These are phyloP conservation scores for Uronychia binucleata DNA, from an alignment of 73 alveolate genomes.

Conservation along the genomic window DNA sequence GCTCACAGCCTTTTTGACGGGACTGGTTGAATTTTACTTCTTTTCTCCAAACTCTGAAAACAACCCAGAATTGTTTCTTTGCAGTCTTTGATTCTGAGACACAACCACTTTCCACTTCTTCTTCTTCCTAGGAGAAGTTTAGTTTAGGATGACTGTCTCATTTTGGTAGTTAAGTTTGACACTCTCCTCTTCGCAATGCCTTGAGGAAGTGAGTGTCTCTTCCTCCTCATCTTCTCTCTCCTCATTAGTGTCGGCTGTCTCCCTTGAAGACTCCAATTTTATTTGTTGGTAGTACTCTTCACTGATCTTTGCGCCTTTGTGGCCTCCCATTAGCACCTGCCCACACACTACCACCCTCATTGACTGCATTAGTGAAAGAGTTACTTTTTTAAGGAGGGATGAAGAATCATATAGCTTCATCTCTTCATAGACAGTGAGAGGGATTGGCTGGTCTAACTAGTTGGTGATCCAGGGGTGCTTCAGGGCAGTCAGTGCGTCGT, in stretches of 20 bases:
- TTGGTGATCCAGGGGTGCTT: conserved; percentile 86
- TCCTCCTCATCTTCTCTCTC: neutral
- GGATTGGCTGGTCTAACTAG: conserved; percentile 27
- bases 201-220: neutral
- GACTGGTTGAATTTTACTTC: neutral
- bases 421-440: conserved; percentile 41
- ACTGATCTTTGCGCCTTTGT: neutral
- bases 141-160: neutral
- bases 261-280: neutral
- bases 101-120: neutral
- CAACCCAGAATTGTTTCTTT: neutral
- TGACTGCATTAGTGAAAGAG: neutral
- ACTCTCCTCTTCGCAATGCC: neutral
- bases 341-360: too few relatives aligned
- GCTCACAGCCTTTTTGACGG: neutral
- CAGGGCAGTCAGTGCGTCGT: conserved; percentile 72
- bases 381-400: neutral
- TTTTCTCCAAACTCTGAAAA: neutral
- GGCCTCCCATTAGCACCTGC: too few relatives aligned
- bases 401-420: conserved; percentile 1
- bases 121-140: neutral
- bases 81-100: neutral
- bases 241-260: neutral
- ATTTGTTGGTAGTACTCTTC: neutral
- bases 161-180: neutral